Percentiles rank a stretch among this genome's conserved stretches.
Evolutionary conservation across 2,329 filamentous ascomycete genomes (phyloP).

Genomic region (Chaetomiaceae sp.): DNA sequence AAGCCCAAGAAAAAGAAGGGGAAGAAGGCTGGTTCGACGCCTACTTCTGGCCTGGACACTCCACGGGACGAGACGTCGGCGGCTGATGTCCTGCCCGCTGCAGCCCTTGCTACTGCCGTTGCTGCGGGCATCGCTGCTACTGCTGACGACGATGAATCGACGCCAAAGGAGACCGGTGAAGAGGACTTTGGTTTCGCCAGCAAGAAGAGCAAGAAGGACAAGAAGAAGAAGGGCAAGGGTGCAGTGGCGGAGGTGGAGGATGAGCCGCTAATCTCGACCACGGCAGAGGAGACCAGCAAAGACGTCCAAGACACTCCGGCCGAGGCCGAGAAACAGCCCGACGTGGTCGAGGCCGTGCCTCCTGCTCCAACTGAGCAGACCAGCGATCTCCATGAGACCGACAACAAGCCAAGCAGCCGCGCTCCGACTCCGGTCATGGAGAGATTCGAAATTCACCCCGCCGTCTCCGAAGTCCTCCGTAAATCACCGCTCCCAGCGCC

Average conservation of each 20-base stretch:
- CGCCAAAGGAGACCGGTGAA: constrained; percentile 13
- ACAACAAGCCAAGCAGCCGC: constrained; percentile 6
- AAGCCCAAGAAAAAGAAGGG: constrained; percentile 31
- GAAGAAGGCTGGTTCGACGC: constrained; percentile 13
- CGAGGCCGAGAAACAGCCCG: background rate
- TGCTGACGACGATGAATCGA: background rate
- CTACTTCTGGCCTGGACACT: constrained; percentile 8
- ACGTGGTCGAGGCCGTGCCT: background rate
- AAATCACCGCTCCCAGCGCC: constrained; percentile 11
- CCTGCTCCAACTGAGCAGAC: background rate
- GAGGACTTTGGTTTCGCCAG: constrained; percentile 21
- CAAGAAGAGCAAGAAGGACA: constrained; percentile 30
- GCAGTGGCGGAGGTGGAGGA: constrained; percentile 9
- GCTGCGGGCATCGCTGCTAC: background rate
- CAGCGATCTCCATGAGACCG: background rate
- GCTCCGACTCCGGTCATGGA: constrained; percentile 14
- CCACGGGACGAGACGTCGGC: background rate
- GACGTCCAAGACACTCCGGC: background rate
- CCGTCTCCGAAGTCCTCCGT: constrained; percentile 19
- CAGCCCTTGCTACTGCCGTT: background rate
- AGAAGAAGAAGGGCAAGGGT: constrained; percentile 31
- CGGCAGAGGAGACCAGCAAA: background rate
- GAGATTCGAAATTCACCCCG: constrained; percentile 26
- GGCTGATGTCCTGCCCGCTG: constrained; percentile 1
- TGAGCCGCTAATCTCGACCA: background rate